Conservation (phyloP, 1,139 yeast genomes). For the Ogataea hybrid region DNA sequence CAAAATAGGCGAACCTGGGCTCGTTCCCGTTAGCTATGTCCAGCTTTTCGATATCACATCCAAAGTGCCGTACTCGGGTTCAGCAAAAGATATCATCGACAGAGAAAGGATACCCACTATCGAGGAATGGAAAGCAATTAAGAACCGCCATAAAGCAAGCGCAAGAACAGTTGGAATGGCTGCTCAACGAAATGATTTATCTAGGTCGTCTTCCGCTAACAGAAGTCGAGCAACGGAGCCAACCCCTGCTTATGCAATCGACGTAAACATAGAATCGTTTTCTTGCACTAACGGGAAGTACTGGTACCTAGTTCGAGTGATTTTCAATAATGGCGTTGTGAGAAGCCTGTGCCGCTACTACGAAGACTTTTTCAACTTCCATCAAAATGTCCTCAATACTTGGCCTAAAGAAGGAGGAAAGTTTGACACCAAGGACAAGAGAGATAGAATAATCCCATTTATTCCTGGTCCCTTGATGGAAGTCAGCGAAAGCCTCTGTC, state of each 20-base stretch:
- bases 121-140: constrained; percentile 91
- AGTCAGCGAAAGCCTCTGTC: constrained; percentile 85
- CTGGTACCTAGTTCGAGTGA: constrained; percentile 79
- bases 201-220: constrained; percentile 9
- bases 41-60: constrained; percentile 77
- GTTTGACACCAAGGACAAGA: constrained; percentile 51
- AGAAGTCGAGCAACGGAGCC: constrained; percentile 9
- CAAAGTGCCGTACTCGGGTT: constrained; percentile 41
- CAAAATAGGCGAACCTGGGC: constrained; percentile 93
- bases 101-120: constrained; percentile 79
- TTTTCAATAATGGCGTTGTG: constrained; percentile 63
- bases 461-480: constrained; percentile 96
- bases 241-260: constrained; percentile 20
- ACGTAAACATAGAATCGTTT: constrained; percentile 63
- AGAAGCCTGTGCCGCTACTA: constrained; percentile 84
- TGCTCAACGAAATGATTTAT: constrained; percentile 23
- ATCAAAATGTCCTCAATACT: constrained; percentile 75
- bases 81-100: constrained; percentile 53
- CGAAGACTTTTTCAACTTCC: constrained; percentile 95
- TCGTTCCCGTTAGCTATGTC: constrained; percentile 89
- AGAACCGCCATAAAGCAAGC: constrained; percentile 91
- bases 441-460: constrained; percentile 76
- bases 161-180: constrained; percentile 72
- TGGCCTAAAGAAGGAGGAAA: constrained; percentile 95
- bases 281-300: constrained; percentile 83